Evolutionary conservation across 495 filamentous ascomycete species (phyloP).

Genomic region (Ramalina peruviana): DNA sequence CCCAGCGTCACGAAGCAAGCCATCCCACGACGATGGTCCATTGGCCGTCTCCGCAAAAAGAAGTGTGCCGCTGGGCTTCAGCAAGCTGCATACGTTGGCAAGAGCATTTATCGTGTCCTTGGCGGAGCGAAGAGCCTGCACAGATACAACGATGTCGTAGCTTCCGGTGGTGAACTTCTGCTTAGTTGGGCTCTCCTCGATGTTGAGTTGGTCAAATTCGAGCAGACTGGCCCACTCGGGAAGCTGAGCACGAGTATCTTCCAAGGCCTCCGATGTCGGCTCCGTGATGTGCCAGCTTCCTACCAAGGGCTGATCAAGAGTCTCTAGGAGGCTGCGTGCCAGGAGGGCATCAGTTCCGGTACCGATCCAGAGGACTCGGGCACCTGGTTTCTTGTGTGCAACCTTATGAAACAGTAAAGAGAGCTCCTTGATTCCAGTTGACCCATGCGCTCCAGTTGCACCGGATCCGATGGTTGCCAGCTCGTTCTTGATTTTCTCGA

Average conservation of each 20-base stretch:
- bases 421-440: too few species aligned
- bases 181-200: background rate
- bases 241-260: slow-evolving; percentile 13
- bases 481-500: too few species aligned
- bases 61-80: slow-evolving; percentile 15
- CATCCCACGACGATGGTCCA: slow-evolving; percentile 1
- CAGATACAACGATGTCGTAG: slow-evolving; percentile 15
- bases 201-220: background rate
- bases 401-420: too few species aligned
- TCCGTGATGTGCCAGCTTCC: too few species aligned
- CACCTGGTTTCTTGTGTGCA: too few species aligned
- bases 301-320: too few species aligned
- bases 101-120: slow-evolving; percentile 5
- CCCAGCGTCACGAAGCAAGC: slow-evolving; percentile 4
- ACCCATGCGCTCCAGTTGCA: too few species aligned
- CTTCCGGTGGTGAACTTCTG: slow-evolving; percentile 8
- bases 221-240: slow-evolving; percentile 15
- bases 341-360: too few species aligned
- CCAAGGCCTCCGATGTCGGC: slow-evolving; percentile 24
- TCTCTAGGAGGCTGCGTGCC: too few species aligned
- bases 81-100: slow-evolving; percentile 3
- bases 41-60: slow-evolving; percentile 2
- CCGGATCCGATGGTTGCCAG: too few species aligned
- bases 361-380: too few species aligned
- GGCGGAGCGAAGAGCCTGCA: slow-evolving; percentile 21